Conservation (phyloP, 2,329 filamentous ascomycete genomes). For the Ilyonectria robusta region DNA sequence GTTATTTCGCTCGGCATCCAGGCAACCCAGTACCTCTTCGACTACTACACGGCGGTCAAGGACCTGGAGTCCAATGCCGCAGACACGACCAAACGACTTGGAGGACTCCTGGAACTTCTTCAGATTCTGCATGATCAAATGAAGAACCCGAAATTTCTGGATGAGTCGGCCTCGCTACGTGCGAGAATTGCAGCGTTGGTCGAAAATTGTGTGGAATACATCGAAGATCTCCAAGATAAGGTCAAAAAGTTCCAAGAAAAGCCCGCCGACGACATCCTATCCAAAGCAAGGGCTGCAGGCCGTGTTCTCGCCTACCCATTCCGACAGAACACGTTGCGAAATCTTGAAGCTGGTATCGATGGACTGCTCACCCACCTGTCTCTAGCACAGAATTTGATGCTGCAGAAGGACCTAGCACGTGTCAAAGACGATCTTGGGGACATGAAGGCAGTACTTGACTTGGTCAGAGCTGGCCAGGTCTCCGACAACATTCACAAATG, state of each 20-base stretch:
- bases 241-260: conserved; percentile 45
- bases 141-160: no score
- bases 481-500: conserved; percentile 44
- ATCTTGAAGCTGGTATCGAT: conserved; percentile 54
- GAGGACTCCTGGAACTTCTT: no score
- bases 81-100: no score
- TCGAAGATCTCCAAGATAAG: conserved; percentile 48
- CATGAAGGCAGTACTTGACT: conserved; percentile 45
- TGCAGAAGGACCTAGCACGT: conserved; percentile 44
- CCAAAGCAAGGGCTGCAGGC: conserved; percentile 9
- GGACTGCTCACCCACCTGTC: conserved; percentile 51
- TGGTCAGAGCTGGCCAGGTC: conserved; percentile 42
- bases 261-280: background rate
- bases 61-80: no score
- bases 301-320: conserved; percentile 50
- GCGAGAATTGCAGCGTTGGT: no score
- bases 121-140: no score
- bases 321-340: conserved; percentile 54
- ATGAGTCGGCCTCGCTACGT: no score
- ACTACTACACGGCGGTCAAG: no score
- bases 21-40: no score
- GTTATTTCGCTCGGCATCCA: no score
- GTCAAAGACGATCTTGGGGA: conserved; percentile 48
- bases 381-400: conserved; percentile 45
- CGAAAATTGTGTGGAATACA: conserved; percentile 45